Base-by-base conservation (phyloP, 331 rosid species). In the Acacia pycnantha region DNA sequence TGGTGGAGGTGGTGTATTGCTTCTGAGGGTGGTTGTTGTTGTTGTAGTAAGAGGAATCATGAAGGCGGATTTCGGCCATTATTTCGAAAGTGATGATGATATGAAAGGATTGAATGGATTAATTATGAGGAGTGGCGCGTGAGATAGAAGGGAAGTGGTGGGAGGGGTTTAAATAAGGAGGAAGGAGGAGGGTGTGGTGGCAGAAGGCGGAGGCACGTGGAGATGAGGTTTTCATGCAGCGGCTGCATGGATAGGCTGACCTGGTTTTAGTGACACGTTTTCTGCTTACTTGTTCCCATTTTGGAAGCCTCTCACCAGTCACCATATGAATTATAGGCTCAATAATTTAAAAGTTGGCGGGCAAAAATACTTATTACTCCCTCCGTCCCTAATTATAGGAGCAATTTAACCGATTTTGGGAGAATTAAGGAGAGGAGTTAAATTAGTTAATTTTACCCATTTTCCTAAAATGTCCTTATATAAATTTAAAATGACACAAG, bases 181-280 rank as follows among this genome's bases (percentile, higher is more conserved):
- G 27, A 13, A 19, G 61, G 73, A 9, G 0, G 56, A 22, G 35
- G 56, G 56, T 15, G n/a, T 3, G 58, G 76, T 46, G 76, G 56
- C 75, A 44, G 10, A 15, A 22, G 58, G 37, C 2, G 58, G 21
- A 10, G 58, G 76, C 58, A 70, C 76, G 76, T 70, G 76, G 53
- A 26, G 58, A 24, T 1, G 58, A 22, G 76, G 40, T 6, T 70
- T 33, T 24, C 76, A 70, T 70, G 76, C 76, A 70, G 22, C 2
- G 40, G 58, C 37, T 24, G 76, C 76, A 70, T 70, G 76, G 6
- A 13, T 2, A 24, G 13, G 5, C 6, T 6, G 5, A 50, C 11
- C 14, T 22, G 58, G n/a, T 46, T 14, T 70, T 41, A 3, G 24
- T 19, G 76, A 70, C 76, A 70, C 76, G 76, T 70, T 2, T 11